Evolutionary conservation across 164 flowering plant genomes (phyloP).

Genomic region (Taxillus chinensis): DNA sequence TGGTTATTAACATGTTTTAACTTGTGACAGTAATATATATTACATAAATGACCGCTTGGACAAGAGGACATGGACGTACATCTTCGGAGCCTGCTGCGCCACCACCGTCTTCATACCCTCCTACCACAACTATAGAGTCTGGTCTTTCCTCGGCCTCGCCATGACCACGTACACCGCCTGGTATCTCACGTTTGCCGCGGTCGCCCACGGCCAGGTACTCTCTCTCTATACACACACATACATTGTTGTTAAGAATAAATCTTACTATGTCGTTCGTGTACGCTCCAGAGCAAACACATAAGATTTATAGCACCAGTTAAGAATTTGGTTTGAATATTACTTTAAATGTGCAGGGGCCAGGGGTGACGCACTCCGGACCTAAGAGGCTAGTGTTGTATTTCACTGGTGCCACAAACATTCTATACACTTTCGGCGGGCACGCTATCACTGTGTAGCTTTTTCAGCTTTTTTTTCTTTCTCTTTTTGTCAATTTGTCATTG

Average conservation of each 20-base stretch:
- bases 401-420: slow-evolving; percentile 78
- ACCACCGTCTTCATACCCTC: slow-evolving; percentile 79
- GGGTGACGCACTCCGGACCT: slow-evolving; percentile 66
- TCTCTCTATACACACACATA: neutral
- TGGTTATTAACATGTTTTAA: neutral
- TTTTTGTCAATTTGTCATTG: neutral
- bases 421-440: slow-evolving; percentile 88
- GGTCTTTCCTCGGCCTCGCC: slow-evolving; percentile 78
- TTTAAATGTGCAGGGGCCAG: slow-evolving; percentile 35
- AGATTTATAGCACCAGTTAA: too few relatives aligned
- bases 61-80: slow-evolving; percentile 84
- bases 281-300: too few relatives aligned
- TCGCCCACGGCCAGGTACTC: slow-evolving; percentile 68
- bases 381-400: slow-evolving; percentile 54
- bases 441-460: slow-evolving; percentile 79
- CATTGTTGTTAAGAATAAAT: too few relatives aligned
- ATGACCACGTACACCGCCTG: slow-evolving; percentile 93
- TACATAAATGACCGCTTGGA: slow-evolving; percentile 70
- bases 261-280: too few relatives aligned
- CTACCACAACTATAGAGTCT: slow-evolving; percentile 77
- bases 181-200: slow-evolving; percentile 74
- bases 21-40: slow-evolving; percentile 67
- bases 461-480: neutral
- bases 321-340: too few relatives aligned
- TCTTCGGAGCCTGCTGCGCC: slow-evolving; percentile 87